Conservation (phyloP, 75 land plant genomes). For the Pinus albicaulis region DNA sequence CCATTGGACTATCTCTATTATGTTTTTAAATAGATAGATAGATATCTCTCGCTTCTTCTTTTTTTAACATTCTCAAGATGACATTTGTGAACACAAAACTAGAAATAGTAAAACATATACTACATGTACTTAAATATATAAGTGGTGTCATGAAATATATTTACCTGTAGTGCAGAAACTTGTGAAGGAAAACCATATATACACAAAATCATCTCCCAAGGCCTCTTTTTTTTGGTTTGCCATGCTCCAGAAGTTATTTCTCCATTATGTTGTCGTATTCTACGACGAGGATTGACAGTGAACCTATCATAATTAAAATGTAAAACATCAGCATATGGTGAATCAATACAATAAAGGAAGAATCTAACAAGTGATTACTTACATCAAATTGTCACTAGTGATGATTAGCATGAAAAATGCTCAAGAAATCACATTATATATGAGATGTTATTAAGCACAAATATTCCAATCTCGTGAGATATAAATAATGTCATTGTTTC, state of each 20-base stretch:
- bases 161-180: constrained; percentile 70
- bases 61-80: background rate
- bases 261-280: constrained; percentile 95
- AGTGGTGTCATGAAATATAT: background rate
- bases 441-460: too few species aligned
- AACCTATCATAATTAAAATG: constrained; percentile 34
- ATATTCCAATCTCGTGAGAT: too few species aligned
- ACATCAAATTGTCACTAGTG: too few species aligned
- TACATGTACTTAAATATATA: background rate
- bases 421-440: too few species aligned
- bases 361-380: background rate
- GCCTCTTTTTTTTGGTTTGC: constrained; percentile 77
- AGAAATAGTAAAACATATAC: background rate
- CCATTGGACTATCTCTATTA: too few species aligned
- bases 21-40: too few species aligned
- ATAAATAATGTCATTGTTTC: too few species aligned
- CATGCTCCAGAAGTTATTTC: constrained; percentile 71
- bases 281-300: constrained; percentile 78
- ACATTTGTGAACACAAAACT: background rate
- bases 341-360: background rate
- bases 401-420: background rate
- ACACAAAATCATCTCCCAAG: constrained; percentile 96
- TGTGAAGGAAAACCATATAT: constrained; percentile 90
- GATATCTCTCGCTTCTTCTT: too few species aligned
- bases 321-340: background rate